Base-by-base conservation (phyloP, 2,329 filamentous ascomycete genomes). In the Coniochaeta hoffmannii region DNA sequence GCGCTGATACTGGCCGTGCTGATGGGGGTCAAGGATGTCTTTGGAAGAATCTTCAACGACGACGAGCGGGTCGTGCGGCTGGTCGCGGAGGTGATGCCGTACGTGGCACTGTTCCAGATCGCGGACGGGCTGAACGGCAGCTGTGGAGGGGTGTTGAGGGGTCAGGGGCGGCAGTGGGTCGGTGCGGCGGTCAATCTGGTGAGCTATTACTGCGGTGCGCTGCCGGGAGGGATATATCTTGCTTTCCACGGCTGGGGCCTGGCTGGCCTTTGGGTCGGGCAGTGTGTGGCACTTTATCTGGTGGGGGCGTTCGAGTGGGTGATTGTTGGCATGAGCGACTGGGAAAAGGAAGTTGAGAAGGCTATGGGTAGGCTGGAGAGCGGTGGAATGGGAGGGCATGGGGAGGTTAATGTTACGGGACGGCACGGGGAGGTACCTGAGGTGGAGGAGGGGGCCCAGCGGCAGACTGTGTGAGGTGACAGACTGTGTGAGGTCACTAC, bases 231-330 rank as follows among this genome's bases (percentile, higher is more conserved):
- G 0, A 89, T 95, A 54, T 94, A 83, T 71, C 81, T 96, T 30
- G 90, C 90, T 1, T 94, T 94, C 63, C 83, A 94, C 65, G 89
- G 89, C 17, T 94, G 89, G 89, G 90, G 90, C 0, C 73, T 95
- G 1, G 77, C 78, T 17, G 90, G 90, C 0, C 72, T 96, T 15
- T 96, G 90, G 90, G 75, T 94, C 32, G 90, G 89, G 15, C 89
- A 93, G 66, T 92, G 88, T 64, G 83, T 90, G 58, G 88, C 88
- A 0, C 69, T 96, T 31, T 95, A 91, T 66, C 73, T 94, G 22
- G 90, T 95, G 0, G 90, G 90, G 2, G 74, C 78, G 1, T 67
- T 89, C 11, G 89, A 96, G 67, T 95, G 90, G 90, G 71, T 79
- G 2, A 87, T 95, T 64, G 88, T 96, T 26, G 85, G 83, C 1